Conservation (phyloP, 148 eudicot genomes). For the Vaccinium myrtillus region DNA sequence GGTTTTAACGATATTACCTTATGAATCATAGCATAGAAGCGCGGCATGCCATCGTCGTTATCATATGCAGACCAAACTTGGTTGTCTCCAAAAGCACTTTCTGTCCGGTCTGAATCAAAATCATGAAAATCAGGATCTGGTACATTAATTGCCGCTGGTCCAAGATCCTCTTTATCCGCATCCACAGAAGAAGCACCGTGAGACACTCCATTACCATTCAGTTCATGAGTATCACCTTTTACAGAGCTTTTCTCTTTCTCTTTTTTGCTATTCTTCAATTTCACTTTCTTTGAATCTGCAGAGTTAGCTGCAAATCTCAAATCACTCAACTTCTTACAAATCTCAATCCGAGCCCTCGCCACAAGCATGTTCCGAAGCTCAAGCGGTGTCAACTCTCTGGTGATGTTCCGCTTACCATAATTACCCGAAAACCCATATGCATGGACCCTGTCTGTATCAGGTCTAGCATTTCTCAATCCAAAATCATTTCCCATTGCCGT, state of each 20-base stretch:
- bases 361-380: constrained; percentile 49
- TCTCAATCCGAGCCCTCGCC: constrained; percentile 48
- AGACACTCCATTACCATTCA: constrained; percentile 24
- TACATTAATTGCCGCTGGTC: constrained; percentile 32
- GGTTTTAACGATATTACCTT: constrained; percentile 41
- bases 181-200: constrained; percentile 18
- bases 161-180: constrained; percentile 16
- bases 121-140: constrained; percentile 65
- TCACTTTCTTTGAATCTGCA: constrained; percentile 29
- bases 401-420: constrained; percentile 24
- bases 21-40: constrained; percentile 49
- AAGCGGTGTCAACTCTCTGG: constrained; percentile 40
- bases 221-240: constrained; percentile 16
- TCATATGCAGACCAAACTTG: constrained; percentile 67
- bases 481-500: constrained; percentile 25
- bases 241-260: constrained; percentile 21
- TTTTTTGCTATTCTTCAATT: constrained; percentile 32
- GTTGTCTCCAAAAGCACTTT: constrained; percentile 42
- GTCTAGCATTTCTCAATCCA: constrained; percentile 13
- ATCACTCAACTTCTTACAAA: constrained; percentile 34
- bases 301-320: constrained; percentile 37
- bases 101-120: constrained; percentile 49
- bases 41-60: constrained; percentile 64
- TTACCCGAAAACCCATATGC: constrained; percentile 24
- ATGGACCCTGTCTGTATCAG: constrained; percentile 11